A percentile compares a stretch with the other conserved stretches of the same genome.
Conservation (phyloP, 2,329 filamentous ascomycete species). For the Juglanconis oblonga region DNA sequence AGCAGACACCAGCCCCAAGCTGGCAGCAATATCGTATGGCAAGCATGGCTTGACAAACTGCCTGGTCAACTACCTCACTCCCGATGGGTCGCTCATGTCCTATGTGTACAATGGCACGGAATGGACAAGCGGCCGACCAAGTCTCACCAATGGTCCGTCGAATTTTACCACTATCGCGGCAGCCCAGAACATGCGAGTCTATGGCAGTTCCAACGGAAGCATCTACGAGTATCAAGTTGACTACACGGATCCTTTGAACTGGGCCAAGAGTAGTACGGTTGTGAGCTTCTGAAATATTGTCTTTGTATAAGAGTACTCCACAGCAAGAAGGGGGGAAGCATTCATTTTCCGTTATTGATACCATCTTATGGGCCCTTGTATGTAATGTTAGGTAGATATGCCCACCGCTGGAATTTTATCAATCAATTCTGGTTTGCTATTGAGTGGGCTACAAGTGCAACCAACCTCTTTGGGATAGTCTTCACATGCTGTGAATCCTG, state of each 20-base stretch:
- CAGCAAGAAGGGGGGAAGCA: too few species aligned
- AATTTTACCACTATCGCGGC: not conserved
- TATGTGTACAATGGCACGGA: not conserved
- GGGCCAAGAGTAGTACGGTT: conserved; percentile 4
- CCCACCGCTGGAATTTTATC: too few species aligned
- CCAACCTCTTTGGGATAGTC: too few species aligned
- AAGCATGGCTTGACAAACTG: conserved; percentile 2
- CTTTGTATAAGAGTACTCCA: not conserved
- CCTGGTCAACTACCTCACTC: conserved; percentile 3
- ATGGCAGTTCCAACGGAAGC: not conserved
- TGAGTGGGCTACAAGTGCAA: too few species aligned
- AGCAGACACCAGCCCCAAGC: conserved; percentile 2
- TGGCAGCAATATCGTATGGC: conserved; percentile 5
- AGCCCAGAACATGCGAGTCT: conserved; percentile 3
- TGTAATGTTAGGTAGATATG: too few species aligned
- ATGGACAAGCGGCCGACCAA: not conserved
- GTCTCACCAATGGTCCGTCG: not conserved
- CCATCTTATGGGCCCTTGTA: too few species aligned
- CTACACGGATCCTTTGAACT: not conserved
- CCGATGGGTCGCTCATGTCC: not conserved
- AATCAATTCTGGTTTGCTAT: too few species aligned
- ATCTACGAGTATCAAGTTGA: conserved; percentile 1
- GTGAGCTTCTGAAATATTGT: not conserved
- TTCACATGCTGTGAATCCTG: too few species aligned
- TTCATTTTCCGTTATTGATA: too few species aligned